Base-by-base conservation (phyloP, 768 basidiomycete genomes). In the Suillus hirtellus region DNA sequence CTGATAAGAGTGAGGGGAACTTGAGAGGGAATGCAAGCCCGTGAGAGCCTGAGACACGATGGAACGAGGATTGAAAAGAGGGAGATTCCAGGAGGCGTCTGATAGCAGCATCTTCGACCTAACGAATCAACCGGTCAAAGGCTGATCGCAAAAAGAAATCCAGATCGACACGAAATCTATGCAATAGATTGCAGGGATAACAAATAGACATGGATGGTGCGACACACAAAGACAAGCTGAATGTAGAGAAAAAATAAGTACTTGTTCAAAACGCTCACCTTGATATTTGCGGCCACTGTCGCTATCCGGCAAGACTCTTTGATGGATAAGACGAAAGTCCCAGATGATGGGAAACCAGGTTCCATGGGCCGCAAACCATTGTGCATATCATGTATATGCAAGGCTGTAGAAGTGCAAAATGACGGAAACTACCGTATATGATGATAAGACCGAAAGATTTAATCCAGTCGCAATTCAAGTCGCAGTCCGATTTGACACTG, bases 1-100 rank as follows among this genome's bases (percentile, higher is more conserved):
- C 94, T 49, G 89, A 84, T 5, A 86, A 76, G 21, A 81, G 75
- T 0, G 89, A 89, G 43, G 89, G 79, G 68, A 95, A 96, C 2
- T 88, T 87, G 59, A 96, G 83, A 2, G 94, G 94, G 63, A 96
- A 79, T 7, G 84, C 79, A 58, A 93, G 79, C 35, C 92, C 92
- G 75, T 94, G 91, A 19, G 81, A 75, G 17, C 74, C 69, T 9
- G 87, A 87, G 3, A 90, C 82, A 59, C 86, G 83, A 63, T 82
- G 77, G 73, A 87, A 90, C 2, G 88, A 85, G 47, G 76, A 73
- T 9, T 79, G 81, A 71, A 93, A 91, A 0, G 86, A 81, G 11
- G 86, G 80, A 7, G 91, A 91, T 43, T 79, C 74, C 15, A 95
- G 72, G 21, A 94, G 78, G 15, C 86, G 81, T 66, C 82, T 78